Evolutionary conservation across 2,329 filamentous ascomycete species (phyloP).

Genomic region (Aspergillus sp.): DNA sequence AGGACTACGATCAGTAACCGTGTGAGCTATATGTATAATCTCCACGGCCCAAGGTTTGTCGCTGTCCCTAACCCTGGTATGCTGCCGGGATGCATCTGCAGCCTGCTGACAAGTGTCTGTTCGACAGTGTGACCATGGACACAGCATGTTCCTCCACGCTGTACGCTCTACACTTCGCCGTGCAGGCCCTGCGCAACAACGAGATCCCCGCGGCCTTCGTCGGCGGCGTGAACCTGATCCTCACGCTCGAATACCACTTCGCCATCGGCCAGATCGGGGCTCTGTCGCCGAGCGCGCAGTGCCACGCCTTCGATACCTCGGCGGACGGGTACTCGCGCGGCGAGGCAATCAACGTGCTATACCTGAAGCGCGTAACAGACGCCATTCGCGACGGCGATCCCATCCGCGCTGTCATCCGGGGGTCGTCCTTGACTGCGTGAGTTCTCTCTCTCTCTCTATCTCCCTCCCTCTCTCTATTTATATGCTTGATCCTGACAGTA

Average conservation of each 20-base stretch:
- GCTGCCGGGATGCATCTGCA: neutral
- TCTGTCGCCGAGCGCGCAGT: conserved; percentile 31
- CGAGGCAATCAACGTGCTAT: conserved; percentile 7
- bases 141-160: conserved; percentile 41
- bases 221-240: conserved; percentile 25
- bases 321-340: conserved; percentile 14
- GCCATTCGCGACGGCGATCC: conserved; percentile 5
- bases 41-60: conserved; percentile 29
- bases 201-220: conserved; percentile 25
- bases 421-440: neutral
- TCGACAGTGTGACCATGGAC: conserved; percentile 20
- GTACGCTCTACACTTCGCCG: conserved; percentile 40
- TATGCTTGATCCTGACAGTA: too few species aligned
- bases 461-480: too few species aligned
- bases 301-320: conserved; percentile 6
- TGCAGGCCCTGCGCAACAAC: conserved; percentile 13
- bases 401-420: conserved; percentile 5
- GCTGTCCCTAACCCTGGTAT: neutral
- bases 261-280: conserved; percentile 31
- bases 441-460: too few species aligned
- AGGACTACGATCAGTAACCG: conserved; percentile 19
- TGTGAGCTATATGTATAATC: conserved; percentile 37
- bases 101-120: too few species aligned
- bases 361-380: conserved; percentile 7
- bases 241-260: conserved; percentile 17